Evolutionary conservation across 1,139 yeast species (phyloP).

Genomic region (Yamadazyma kanchanaburiensis): DNA sequence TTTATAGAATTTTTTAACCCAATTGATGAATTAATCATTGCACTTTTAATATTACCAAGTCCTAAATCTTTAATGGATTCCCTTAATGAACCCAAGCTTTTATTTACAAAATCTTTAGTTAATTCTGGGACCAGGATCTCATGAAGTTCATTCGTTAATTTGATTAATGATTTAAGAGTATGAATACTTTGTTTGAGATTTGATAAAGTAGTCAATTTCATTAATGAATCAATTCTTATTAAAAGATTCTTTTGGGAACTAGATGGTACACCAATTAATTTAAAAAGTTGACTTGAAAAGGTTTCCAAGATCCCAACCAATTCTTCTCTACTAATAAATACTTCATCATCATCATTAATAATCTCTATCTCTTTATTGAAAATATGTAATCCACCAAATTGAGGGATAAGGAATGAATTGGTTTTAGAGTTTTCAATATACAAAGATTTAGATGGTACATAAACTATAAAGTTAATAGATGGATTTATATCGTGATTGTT

Average conservation of each 20-base stretch:
- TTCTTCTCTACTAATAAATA: slow-evolving; percentile 38
- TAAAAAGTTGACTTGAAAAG: slow-evolving; percentile 73
- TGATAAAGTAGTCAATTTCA: slow-evolving; percentile 53
- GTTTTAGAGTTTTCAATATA: slow-evolving; percentile 45
- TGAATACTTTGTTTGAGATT: slow-evolving; percentile 51
- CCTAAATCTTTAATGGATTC: slow-evolving; percentile 27
- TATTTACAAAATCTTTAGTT: slow-evolving; percentile 48
- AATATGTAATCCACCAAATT: slow-evolving; percentile 78
- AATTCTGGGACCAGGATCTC: slow-evolving; percentile 79
- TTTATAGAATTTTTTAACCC: slow-evolving; percentile 59
- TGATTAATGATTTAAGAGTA: slow-evolving; percentile 66
- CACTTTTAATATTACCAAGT: slow-evolving; percentile 34
- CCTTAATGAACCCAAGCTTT: slow-evolving; percentile 33
- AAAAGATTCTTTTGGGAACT: slow-evolving; percentile 47
- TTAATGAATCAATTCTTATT: slow-evolving; percentile 63
- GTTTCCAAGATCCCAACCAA: slow-evolving; percentile 60
- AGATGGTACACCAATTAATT: slow-evolving; percentile 60
- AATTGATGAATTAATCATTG: slow-evolving; percentile 52
- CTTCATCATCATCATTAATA: slow-evolving; percentile 16
- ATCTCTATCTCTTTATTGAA: slow-evolving; percentile 39
- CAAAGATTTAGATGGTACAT: slow-evolving; percentile 54
- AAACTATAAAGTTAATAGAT: slow-evolving; percentile 65
- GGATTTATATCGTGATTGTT: slow-evolving; percentile 56
- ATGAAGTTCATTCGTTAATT: slow-evolving; percentile 63
- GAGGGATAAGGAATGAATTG: slow-evolving; percentile 78